Base-by-base conservation (phyloP, 2,329 filamentous ascomycete genomes). In the Fonsecaea erecta region DNA sequence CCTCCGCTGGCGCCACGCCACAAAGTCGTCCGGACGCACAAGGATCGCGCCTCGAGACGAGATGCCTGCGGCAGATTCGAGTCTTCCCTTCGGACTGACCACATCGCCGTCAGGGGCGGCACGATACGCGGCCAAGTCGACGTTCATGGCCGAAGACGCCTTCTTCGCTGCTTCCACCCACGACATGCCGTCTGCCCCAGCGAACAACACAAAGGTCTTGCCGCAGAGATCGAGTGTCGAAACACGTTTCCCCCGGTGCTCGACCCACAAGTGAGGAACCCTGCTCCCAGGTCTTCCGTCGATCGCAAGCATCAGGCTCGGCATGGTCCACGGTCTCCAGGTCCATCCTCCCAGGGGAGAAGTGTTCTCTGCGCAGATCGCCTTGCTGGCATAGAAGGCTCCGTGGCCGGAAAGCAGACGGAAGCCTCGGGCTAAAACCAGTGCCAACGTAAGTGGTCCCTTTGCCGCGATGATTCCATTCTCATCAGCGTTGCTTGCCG, bases 191-290 rank as follows among this genome's bases (percentile, higher is more conserved):
- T 68, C 66, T 14, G 63, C 61, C 32, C 73, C 73, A 18, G 70
- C 67, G 3, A 77, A 21, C 16, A 77, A 40, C 1, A 72, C 69
- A 68, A 77, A 78, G 0, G 56, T 52, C 40, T 68, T 69, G 2
- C 72, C 71, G 21, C 71, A 70, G 21, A 77, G 51, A 68, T 78
- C 75, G 67, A 11, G 71, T 73, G 43, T 48, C 1, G 76, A 76
- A 18, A 77, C 66, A 3, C 65, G 67, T 52, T 69, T 57, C 1
- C 70, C 75, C 11, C 71, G 43, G 11, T 65, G 61, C 24, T 69
- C 34, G 3, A 76, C 62, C 71, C 74, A 77, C 16, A 77, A 43
- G 70, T 78, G 76, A 9, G 76, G 74, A 8, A 71, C 68, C 57
- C 75, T 71, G 4, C 70, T 75, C 12, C 76, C 76, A 18, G 76